Conservation (phyloP, 306 rosid genomes). For the Vigna nakashimae region DNA sequence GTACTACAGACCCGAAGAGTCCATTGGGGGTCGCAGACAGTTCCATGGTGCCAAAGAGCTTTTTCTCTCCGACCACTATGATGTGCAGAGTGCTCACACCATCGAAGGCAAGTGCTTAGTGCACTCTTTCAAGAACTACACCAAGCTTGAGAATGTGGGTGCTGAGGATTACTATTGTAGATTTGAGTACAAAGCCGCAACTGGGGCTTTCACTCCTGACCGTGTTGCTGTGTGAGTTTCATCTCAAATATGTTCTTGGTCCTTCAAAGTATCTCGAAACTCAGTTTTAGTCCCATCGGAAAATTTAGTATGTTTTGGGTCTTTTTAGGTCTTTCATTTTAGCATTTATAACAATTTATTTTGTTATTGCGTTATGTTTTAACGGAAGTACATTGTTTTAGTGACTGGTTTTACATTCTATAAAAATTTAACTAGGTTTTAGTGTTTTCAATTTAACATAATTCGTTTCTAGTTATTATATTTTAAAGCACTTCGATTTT, state of each 20-base stretch:
- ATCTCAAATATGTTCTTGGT: neutral
- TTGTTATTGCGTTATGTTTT: neutral
- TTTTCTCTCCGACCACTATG: constrained; percentile 76
- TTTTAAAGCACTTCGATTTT: neutral
- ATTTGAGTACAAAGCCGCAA: constrained; percentile 82
- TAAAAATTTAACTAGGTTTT: too few relatives aligned
- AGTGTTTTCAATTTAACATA: neutral
- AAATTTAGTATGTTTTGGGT: too few relatives aligned
- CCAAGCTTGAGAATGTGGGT: constrained; percentile 82
- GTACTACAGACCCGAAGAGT: constrained; percentile 88
- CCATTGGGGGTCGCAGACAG: constrained; percentile 84
- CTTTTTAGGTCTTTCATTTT: too few relatives aligned
- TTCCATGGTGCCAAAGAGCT: constrained; percentile 85
- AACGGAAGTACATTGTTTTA: neutral
- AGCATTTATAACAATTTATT: too few relatives aligned
- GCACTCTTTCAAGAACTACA: constrained; percentile 78
- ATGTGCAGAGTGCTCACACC: constrained; percentile 83
- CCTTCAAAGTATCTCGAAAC: neutral
- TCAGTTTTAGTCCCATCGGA: too few relatives aligned
- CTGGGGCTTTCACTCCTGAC: constrained; percentile 77
- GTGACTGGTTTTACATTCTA: neutral
- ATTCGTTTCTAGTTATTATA: too few relatives aligned
- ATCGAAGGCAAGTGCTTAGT: constrained; percentile 81
- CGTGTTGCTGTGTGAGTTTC: constrained; percentile 81
- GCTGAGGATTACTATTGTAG: constrained; percentile 82